Conservation (phyloP, 2,329 filamentous ascomycete genomes). For the Pleurostoma richardsiae region DNA sequence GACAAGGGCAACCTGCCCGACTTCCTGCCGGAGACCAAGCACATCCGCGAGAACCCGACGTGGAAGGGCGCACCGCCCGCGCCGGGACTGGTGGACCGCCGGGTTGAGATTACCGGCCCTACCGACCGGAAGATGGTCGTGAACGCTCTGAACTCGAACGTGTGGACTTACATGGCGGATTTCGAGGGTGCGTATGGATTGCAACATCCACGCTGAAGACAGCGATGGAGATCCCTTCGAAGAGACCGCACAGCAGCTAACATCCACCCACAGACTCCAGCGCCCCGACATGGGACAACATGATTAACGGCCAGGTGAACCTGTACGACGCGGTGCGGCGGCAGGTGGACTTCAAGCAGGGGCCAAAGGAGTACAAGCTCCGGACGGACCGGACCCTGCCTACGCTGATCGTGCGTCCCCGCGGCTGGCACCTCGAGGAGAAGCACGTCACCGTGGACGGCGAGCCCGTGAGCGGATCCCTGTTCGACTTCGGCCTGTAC, state of each 20-base stretch:
- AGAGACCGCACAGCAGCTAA: conserved; percentile 9
- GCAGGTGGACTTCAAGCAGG: conserved; percentile 94
- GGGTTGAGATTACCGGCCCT: conserved; percentile 95
- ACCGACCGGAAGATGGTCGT: conserved; percentile 99
- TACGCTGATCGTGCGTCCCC: conserved; percentile 88
- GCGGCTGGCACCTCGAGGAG: conserved; percentile 97
- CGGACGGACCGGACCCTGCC: conserved; percentile 81
- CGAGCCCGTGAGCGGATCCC: conserved; percentile 83
- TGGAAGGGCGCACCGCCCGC: conserved; percentile 93
- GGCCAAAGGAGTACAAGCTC: conserved; percentile 94
- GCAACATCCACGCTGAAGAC: neutral
- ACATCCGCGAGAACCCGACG: conserved; percentile 88
- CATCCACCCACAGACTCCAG: conserved; percentile 64
- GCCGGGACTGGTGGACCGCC: conserved; percentile 85
- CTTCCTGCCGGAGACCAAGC: conserved; percentile 92
- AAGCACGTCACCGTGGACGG: conserved; percentile 96
- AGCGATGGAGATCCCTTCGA: neutral
- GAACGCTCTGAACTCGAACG: conserved; percentile 91
- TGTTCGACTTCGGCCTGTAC: conserved; percentile 98
- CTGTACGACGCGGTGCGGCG: conserved; percentile 92
- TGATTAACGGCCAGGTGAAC: conserved; percentile 98
- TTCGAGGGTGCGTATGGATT: conserved; percentile 70
- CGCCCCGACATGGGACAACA: conserved; percentile 97
- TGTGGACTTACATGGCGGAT: conserved; percentile 99
- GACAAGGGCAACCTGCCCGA: conserved; percentile 86